Evolutionary conservation across 2,329 filamentous ascomycete genomes (phyloP), one percentile per base, ranked within the genome.

Genomic region (Septoria linicola): DNA sequence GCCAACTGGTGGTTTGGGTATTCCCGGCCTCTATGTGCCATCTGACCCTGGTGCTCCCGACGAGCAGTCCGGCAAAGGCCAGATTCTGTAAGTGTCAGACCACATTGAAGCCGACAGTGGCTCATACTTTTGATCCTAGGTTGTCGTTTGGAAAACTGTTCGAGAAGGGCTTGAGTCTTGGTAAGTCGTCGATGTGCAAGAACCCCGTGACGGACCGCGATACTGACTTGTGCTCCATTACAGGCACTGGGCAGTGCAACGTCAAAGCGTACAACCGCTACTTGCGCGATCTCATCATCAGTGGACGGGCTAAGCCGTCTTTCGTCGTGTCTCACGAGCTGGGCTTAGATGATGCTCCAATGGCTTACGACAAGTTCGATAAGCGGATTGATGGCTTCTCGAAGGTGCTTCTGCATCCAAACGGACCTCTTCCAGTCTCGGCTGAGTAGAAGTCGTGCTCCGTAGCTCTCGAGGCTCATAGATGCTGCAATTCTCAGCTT

Each of bases 221-320:
- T 20, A 41, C 39, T 23, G 13, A 16, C n/a, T 21, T 41, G 7
- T 32, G n/a, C n/a, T n/a, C n/a, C n/a, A 21, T 35, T n/a, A 10
- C 36, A 3, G 81, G 82, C 13, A 14, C 36, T 2, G 81, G 82
- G 0, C 81, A 85, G 63, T 85, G 82, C 69, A 86, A 86, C 55
- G 82, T 86, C 58, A 86, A 85, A 68, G 72, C 78, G 1, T 86
- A 86, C 67, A 86, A 86, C 63, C 73, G 82, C 19, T 83, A 85
- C 60, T 68, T 86, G 32, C 75, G 83, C 10, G 82, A 86, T 54
- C 70, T 87, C 60, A 86, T 86, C 59, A 80, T 85, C 36, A 70
- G 79, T 0, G 82, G 83, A 2, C 78, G 77, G 52, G 83, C 83
- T 1, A 84, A 83, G 65, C 83, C 83, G 3, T 82, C 77, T 49